Evolutionary conservation across 2,329 filamentous ascomycete genomes (phyloP).

Genomic region (Monosporascus sp.): DNA sequence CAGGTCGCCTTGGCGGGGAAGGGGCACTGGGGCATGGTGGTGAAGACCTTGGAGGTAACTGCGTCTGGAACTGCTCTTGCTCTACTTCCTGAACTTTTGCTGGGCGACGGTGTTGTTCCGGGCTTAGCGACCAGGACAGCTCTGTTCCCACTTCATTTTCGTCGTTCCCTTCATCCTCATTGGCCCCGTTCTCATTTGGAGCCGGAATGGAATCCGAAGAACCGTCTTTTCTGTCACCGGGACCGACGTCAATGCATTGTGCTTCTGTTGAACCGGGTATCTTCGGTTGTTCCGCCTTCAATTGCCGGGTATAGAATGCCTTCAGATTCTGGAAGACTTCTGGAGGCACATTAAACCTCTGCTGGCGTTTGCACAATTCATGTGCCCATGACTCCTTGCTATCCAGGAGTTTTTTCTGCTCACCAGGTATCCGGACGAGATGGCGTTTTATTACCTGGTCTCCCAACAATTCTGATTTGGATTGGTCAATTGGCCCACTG

Average conservation of each 20-base stretch:
- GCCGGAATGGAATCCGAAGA: constrained; percentile 3
- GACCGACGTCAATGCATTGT: not conserved
- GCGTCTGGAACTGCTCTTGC: constrained; percentile 17
- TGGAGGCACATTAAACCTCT: constrained; percentile 29
- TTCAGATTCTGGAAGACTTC: constrained; percentile 25
- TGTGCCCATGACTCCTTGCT: constrained; percentile 34
- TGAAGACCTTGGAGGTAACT: constrained; percentile 18
- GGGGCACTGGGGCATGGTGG: constrained; percentile 12
- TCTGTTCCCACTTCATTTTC: not conserved
- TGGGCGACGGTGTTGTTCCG: constrained; percentile 4
- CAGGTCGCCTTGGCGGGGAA: constrained; percentile 2
- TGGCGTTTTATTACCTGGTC: constrained; percentile 31
- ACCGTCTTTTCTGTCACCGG: not conserved
- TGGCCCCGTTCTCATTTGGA: not conserved
- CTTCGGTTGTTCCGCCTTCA: constrained; percentile 3
- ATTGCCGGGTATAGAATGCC: constrained; percentile 11
- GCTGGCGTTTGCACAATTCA: constrained; percentile 10
- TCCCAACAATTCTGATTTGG: constrained; percentile 19
- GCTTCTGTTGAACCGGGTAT: not conserved
- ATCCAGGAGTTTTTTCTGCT: constrained; percentile 46
- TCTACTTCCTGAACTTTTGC: not conserved
- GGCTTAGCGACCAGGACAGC: constrained; percentile 10
- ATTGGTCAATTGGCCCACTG: constrained; percentile 9
- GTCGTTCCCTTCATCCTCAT: constrained; percentile 1
- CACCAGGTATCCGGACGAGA: constrained; percentile 39